A percentile compares a stretch with the other conserved stretches of the same genome.
Evolutionary conservation across 441 rosid genomes (phyloP).

Genomic region (Manihot esculenta): DNA sequence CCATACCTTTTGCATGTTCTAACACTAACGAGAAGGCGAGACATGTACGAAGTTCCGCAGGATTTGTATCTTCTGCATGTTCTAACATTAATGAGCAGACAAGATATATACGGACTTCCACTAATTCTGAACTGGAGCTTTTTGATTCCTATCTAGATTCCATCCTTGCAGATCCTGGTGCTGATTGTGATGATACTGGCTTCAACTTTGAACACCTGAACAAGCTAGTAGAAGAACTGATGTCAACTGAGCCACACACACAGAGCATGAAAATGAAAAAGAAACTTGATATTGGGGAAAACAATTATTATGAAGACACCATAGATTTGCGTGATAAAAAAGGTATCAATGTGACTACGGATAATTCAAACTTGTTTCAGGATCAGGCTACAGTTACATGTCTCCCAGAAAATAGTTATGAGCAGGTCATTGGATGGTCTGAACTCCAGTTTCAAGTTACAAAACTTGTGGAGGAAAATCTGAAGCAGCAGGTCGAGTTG

Average conservation of each 20-base stretch:
- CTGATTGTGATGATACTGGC: not conserved
- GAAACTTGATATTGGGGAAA: not conserved
- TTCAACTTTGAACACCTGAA: constrained; percentile 4
- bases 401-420: constrained; percentile 6
- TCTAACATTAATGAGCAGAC: not conserved
- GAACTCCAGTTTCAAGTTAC: constrained; percentile 30
- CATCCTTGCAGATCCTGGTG: not conserved
- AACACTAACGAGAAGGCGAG: not conserved
- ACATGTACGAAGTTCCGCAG: not conserved
- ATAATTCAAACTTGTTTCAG: not conserved
- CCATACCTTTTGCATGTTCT: not conserved
- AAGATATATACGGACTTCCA: not conserved
- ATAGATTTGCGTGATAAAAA: constrained; percentile 11
- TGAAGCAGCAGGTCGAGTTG: constrained; percentile 44
- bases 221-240: constrained; percentile 12
- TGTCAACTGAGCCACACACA: constrained; percentile 20
- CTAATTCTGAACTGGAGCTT: not conserved
- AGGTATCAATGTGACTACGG: not conserved
- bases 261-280: constrained; percentile 11
- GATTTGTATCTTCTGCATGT: not conserved
- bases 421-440: constrained; percentile 25
- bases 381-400: constrained; percentile 4
- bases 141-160: not conserved
- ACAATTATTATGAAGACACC: constrained; percentile 7
- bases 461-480: constrained; percentile 44